phyloP scores from a whole-genome alignment of 2,329 filamentous ascomycete genomes.

The Colletotrichum tropicale region DNA sequence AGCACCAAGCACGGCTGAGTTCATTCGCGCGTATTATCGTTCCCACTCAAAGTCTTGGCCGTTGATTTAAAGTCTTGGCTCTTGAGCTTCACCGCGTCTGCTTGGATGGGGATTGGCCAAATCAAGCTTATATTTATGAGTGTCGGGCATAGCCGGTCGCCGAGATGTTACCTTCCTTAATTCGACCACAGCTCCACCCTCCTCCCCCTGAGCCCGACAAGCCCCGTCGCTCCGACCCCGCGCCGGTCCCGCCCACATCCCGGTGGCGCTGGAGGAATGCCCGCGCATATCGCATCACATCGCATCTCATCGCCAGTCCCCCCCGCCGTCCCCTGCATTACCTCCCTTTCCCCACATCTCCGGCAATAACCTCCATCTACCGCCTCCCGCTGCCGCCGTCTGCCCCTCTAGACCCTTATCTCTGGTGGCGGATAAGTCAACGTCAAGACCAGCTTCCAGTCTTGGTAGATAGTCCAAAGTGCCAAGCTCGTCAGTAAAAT shows the following conservation, averaged over 20 bases:
- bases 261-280: neutral
- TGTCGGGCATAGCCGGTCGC: conserved; percentile 5
- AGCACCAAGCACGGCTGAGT: neutral
- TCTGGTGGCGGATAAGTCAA: neutral
- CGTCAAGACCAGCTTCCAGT: neutral
- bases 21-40: neutral
- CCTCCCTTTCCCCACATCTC: neutral
- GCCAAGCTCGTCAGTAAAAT: neutral
- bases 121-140: conserved; percentile 9
- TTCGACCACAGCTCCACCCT: neutral
- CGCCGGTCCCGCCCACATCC: neutral
- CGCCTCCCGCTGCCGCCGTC: neutral
- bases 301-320: neutral
- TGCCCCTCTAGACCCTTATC: neutral
- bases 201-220: neutral
- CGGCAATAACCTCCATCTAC: neutral
- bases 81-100: neutral
- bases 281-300: neutral
- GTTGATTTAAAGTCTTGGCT: neutral
- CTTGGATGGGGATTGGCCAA: conserved; percentile 1
- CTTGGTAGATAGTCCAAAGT: neutral
- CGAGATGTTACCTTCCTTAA: conserved; percentile 18
- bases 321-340: neutral
- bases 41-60: neutral
- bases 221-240: neutral